Conservation (phyloP, 2,329 filamentous ascomycete species). For the Xylariales sp. region DNA sequence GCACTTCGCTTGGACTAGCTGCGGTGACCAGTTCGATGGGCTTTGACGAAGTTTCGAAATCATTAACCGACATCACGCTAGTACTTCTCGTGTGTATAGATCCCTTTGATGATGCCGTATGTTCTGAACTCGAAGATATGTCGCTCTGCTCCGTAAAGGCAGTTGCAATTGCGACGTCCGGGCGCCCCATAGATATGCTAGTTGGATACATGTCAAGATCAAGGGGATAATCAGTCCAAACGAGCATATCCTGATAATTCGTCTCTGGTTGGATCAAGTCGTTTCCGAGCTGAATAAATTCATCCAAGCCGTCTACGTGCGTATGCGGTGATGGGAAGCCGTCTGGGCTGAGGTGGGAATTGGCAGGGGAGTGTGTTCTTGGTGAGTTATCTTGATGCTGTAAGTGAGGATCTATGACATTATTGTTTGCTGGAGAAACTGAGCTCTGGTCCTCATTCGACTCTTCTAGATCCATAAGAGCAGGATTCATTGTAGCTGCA, state of each 20-base stretch:
- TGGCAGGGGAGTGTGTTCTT: conserved; percentile 25
- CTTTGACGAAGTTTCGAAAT: conserved; percentile 30
- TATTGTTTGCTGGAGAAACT: conserved; percentile 21
- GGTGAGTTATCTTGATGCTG: conserved; percentile 18
- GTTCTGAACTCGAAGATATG: conserved; percentile 34
- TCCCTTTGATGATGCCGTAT: conserved; percentile 35
- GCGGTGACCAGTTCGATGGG: conserved; percentile 24
- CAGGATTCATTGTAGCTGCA: conserved; percentile 22
- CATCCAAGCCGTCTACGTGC: conserved; percentile 32
- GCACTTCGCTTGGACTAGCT: conserved; percentile 23
- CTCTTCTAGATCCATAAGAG: conserved; percentile 35
- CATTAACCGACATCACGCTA: conserved; percentile 39
- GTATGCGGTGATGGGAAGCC: conserved; percentile 32
- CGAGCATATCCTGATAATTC: conserved; percentile 37
- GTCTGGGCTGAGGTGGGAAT: conserved; percentile 28
- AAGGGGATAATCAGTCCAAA: conserved; percentile 39
- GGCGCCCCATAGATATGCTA: conserved; percentile 24
- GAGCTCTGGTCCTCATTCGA: too few relatives aligned
- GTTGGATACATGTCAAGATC: conserved; percentile 37
- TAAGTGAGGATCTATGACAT: conserved; percentile 27
- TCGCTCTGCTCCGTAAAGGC: conserved; percentile 36
- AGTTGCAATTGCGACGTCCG: conserved; percentile 30
- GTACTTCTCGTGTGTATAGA: conserved; percentile 43
- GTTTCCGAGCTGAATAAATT: conserved; percentile 33
- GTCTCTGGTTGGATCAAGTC: conserved; percentile 30